A percentile compares a stretch with the other conserved stretches of the same genome.
phyloP scores from a whole-genome alignment of 345 rosid species.

The Citrus mangshanensis region DNA sequence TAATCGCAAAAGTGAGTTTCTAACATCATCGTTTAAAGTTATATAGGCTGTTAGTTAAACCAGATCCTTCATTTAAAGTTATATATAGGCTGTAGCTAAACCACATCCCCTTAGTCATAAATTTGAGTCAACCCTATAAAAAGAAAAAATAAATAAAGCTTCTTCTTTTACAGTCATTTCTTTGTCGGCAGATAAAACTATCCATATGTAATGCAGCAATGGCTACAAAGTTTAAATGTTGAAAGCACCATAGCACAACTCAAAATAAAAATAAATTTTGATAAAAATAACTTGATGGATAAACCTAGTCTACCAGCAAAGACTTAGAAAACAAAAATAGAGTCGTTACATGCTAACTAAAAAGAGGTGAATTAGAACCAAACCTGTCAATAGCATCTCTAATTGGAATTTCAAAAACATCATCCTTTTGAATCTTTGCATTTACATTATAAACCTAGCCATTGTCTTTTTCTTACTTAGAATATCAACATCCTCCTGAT shows the following conservation, averaged over 20 bases:
- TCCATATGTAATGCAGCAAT: neutral
- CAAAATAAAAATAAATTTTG: neutral
- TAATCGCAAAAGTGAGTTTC: neutral
- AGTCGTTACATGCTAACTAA: neutral
- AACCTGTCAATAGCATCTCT: conserved; percentile 48
- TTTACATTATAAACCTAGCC: conserved; percentile 44
- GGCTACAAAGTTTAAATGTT: neutral
- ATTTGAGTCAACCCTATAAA: neutral
- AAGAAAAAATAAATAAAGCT: neutral
- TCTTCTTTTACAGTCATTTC: neutral
- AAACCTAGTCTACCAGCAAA: neutral
- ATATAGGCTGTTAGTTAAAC: neutral
- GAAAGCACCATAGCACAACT: neutral
- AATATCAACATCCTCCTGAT: conserved; percentile 47
- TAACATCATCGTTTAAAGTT: neutral
- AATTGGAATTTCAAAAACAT: conserved; percentile 27
- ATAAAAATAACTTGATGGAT: neutral
- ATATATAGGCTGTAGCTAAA: no score
- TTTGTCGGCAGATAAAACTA: neutral
- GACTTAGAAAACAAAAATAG: neutral
- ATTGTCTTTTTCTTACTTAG: conserved; percentile 49
- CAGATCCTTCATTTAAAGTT: neutral
- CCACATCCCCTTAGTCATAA: neutral
- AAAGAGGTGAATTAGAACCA: conserved; percentile 11
- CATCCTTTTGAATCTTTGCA: conserved; percentile 26